Evolutionary conservation across 495 filamentous ascomycete species (phyloP).

Genomic region (Penicillium odoratum): DNA sequence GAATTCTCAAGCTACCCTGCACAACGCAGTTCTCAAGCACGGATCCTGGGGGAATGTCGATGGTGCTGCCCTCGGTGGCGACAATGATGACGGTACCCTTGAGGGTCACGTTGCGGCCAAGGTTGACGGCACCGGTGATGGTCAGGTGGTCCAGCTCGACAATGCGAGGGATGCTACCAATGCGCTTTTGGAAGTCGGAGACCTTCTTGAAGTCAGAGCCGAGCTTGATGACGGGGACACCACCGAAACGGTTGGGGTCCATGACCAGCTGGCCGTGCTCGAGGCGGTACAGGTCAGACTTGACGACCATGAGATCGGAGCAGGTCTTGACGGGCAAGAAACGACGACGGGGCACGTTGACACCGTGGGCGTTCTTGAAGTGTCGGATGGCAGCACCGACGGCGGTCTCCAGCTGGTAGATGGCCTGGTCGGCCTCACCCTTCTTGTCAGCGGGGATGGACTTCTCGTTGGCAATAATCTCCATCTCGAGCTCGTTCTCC

Average conservation of each 20-base stretch:
- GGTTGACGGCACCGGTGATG: slow-evolving; percentile 94
- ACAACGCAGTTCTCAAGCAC: slow-evolving; percentile 99
- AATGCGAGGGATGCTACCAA: slow-evolving; percentile 94
- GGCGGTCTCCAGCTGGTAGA: slow-evolving; percentile 97
- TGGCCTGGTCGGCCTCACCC: slow-evolving; percentile 95
- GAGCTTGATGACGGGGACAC: slow-evolving; percentile 99
- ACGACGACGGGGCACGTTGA: slow-evolving; percentile 95
- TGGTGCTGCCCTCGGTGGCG: slow-evolving; percentile 94
- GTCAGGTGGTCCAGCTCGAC: slow-evolving; percentile 97
- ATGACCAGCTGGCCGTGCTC: slow-evolving; percentile 98
- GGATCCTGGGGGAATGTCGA: slow-evolving; percentile 94
- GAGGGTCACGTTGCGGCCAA: slow-evolving; percentile 89
- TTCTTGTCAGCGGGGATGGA: slow-evolving; percentile 98
- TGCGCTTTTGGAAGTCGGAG: slow-evolving; percentile 98
- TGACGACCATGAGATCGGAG: slow-evolving; percentile 99
- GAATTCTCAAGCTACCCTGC: slow-evolving; percentile 91
- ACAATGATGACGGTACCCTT: slow-evolving; percentile 99
- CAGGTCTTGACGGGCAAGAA: slow-evolving; percentile 99
- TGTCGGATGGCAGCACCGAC: slow-evolving; percentile 98
- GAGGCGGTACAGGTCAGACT: slow-evolving; percentile 99
- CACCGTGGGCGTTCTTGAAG: slow-evolving; percentile 97
- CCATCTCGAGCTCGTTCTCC: slow-evolving; percentile 97
- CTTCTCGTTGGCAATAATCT: slow-evolving; percentile 99
- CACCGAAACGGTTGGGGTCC: slow-evolving; percentile 92
- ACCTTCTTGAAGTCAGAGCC: slow-evolving; percentile 99